Evolutionary conservation across 495 filamentous ascomycete genomes (phyloP), one percentile per base, ranked within the genome.

Genomic region (Copromyces sp.): DNA sequence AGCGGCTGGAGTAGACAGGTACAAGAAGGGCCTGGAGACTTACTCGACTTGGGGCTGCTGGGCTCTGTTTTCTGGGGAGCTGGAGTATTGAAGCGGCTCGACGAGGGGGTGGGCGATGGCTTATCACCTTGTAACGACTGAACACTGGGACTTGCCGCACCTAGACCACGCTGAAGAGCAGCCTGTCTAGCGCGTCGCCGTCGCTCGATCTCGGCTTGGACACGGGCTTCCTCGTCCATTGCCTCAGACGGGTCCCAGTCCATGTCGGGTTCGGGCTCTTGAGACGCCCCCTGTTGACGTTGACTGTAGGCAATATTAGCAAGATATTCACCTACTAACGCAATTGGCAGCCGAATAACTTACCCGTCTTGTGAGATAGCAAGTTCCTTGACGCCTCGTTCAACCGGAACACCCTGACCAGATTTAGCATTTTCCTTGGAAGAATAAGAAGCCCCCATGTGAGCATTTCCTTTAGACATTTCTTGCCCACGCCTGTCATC

Each of bases 111-210:
- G 14, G 86, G 85, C 35, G 85, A 82, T 73, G 85, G 84, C 70
- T 87, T 87, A 70, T 85, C 86, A 68, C 85, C 86, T 73, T 91
- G 89, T 44, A 96, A 82, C 69, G 91, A 92, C 81, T 95, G 93
- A 20, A 95, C 88, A 74, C 96, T 83, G 5, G 92, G 92, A 9
- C 90, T 91, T 69, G 89, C 87, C 65, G 88, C 88, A 79, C 89
- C 88, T 77, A 94, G 90, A 80, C 92, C 95, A 75, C 94, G 76
- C 61, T 79, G 93, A 78, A 92, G 90, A 75, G 97, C 92, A 37
- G 93, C 94, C 83, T 97, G 94, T 74, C 95, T 90, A 65, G 91
- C 89, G 75, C 91, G 94, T 12, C 93, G 91, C 69, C 95, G 92
- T 78, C 95, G 91, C 80, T 97, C 93, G 75, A 97, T 89, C 75